Conservation (phyloP, 345 rosid genomes). For the Jatropha curcas region DNA sequence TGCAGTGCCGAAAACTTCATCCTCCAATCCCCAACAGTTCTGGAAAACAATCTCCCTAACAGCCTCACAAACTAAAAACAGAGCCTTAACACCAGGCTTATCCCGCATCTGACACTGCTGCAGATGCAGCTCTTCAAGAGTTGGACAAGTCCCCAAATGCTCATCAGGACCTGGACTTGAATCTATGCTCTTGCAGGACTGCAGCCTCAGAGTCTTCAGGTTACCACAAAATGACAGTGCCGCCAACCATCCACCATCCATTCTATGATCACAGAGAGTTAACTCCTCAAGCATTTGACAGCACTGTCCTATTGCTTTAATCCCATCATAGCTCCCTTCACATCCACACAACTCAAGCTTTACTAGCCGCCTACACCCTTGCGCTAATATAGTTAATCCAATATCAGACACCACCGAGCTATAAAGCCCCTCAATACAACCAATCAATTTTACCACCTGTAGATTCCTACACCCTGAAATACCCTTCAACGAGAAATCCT, state of each 20-base stretch:
- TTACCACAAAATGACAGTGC: slow-evolving; percentile 81
- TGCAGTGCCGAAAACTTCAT: slow-evolving; percentile 63
- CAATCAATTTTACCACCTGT: slow-evolving; percentile 78
- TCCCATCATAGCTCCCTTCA: slow-evolving; percentile 90
- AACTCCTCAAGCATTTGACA: slow-evolving; percentile 97
- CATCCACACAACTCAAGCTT: slow-evolving; percentile 90
- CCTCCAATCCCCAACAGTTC: slow-evolving; percentile 91
- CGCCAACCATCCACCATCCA: slow-evolving; percentile 93
- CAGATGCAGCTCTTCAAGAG: slow-evolving; percentile 77
- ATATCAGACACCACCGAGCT: slow-evolving; percentile 72
- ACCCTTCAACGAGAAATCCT: slow-evolving; percentile 66
- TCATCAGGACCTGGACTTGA: slow-evolving; percentile 66
- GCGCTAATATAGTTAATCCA: slow-evolving; percentile 87
- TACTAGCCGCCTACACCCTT: slow-evolving; percentile 85
- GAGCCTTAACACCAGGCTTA: slow-evolving; percentile 51
- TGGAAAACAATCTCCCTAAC: slow-evolving; percentile 73
- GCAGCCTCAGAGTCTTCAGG: slow-evolving; percentile 76
- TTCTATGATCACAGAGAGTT: slow-evolving; percentile 72
- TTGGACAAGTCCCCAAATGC: slow-evolving; percentile 66
- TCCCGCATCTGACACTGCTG: slow-evolving; percentile 78
- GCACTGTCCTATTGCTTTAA: slow-evolving; percentile 89
- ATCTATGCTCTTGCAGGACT: slow-evolving; percentile 76
- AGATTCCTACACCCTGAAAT: slow-evolving; percentile 80
- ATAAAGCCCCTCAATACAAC: slow-evolving; percentile 62
- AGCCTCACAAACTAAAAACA: slow-evolving; percentile 69